Evolutionary conservation across 225 moss, liverwort and hornwort species (phyloP), one percentile per base, ranked within the genome.

Genomic region (Polytrichum formosum): DNA sequence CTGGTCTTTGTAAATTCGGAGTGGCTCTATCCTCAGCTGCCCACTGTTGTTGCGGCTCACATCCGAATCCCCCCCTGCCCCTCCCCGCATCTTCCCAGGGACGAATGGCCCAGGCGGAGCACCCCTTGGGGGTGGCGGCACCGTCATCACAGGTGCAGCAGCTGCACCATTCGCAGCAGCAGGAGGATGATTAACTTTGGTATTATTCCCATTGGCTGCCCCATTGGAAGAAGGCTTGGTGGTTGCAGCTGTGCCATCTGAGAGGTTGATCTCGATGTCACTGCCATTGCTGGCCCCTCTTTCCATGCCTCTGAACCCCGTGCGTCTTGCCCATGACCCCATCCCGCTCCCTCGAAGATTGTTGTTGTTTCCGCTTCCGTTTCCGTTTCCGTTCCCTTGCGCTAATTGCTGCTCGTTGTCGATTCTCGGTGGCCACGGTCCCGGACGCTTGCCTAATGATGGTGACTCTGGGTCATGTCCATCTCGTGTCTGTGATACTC

Each of bases 1-100:
- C 70, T 86, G 84, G 26, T 80, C 84, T 78, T 93, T 96, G 74
- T 82, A 74, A 2, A 77, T 10, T 55, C 84, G 75, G 26, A 79
- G 67, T 0, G 91, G 80, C 74, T 90, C 90, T 53, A 84, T 80
- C 10, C 84, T 85, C 26, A 89, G 69, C 46, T 20, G 67, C 18
- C 67, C 88, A 79, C 88, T 88, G 81, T 66, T 86, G 80, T 55
- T 83, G 76, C 13, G 68, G 33, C 72, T 84, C 69, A 67, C 16
- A 7, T 85, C 81, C 0, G 72, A 81, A 0, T 81, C 75, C 67
- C 30, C 67, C 8, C 5, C n/a, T 67, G 67, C 70, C 7, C 46
- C 67, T 35, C 37, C 66, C 5, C 70, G 77, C 29, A 68, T 66
- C 63, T 85, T 78, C 5, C 69, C 69, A 7, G 79, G 68, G 26